Evolutionary conservation across 176 grass and related monocot species (phyloP).

Genomic region (Chloris gayana): DNA sequence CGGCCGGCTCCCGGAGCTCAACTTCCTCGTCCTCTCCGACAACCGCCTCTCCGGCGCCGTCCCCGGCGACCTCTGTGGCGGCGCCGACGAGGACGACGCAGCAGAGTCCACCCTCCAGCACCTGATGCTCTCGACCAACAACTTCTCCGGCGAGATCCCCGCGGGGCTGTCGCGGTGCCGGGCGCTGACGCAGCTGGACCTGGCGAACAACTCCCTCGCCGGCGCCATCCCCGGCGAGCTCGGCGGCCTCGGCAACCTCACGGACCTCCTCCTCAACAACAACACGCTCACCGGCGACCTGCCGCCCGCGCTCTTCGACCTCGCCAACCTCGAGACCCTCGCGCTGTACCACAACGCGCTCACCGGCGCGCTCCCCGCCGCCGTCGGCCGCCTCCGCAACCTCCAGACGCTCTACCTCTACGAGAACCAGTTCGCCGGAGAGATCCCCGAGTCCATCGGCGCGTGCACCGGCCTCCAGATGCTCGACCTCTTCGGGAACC

Average conservation of each 20-base stretch:
- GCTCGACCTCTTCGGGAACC: constrained; percentile 91
- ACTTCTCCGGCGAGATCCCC: constrained; percentile 78
- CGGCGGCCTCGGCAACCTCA: constrained; percentile 66
- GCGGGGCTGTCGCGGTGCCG: constrained; percentile 57
- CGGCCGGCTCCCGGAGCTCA: constrained; percentile 55
- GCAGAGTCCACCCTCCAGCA: constrained; percentile 52
- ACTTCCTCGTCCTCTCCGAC: constrained; percentile 71
- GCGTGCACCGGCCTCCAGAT: constrained; percentile 71
- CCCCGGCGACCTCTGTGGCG: constrained; percentile 55
- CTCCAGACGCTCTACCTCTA: constrained; percentile 78
- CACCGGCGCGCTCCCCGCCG: constrained; percentile 55
- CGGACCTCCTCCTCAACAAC: constrained; percentile 83
- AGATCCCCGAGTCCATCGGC: constrained; percentile 75
- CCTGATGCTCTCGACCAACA: constrained; percentile 88
- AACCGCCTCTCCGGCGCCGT: constrained; percentile 67
- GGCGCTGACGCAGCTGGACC: constrained; percentile 72
- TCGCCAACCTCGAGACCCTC: constrained; percentile 59
- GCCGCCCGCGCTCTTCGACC: constrained; percentile 64
- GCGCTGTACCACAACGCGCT: constrained; percentile 78
- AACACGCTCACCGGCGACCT: constrained; percentile 77
- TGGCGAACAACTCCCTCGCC: constrained; percentile 84
- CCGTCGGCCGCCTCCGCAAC: constrained; percentile 55
- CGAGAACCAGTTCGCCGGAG: constrained; percentile 81
- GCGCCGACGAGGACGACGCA: neutral
- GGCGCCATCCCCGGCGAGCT: constrained; percentile 64